A percentile compares a stretch with the other conserved stretches of the same genome.
phyloP scores from a whole-genome alignment of 2,329 filamentous ascomycete genomes.

The Alternaria metachromatica region DNA sequence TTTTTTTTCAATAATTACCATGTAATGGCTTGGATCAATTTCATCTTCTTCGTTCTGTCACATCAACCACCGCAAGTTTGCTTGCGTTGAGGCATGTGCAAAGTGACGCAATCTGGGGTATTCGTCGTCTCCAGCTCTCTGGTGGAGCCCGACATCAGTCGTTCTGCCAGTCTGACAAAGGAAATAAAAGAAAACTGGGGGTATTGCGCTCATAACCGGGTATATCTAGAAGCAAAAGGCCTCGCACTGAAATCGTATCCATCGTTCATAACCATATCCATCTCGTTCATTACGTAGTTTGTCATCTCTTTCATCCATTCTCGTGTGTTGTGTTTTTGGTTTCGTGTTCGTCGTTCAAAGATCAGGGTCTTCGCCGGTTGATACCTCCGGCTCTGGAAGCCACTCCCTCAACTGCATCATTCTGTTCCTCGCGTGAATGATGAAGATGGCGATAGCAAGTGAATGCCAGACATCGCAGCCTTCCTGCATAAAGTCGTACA shows the following conservation, averaged over 20 bases:
- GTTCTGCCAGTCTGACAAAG: conserved; percentile 1
- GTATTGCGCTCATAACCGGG: conserved; percentile 19
- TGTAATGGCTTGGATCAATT: background rate
- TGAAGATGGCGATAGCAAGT: conserved; percentile 62
- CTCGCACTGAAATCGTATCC: conserved; percentile 7
- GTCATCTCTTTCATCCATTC: background rate
- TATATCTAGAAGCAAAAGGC: conserved; percentile 27
- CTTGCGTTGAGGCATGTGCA: background rate
- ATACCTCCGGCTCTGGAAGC: conserved; percentile 26
- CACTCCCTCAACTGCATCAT: conserved; percentile 55
- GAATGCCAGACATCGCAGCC: conserved; percentile 68
- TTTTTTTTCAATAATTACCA: background rate
- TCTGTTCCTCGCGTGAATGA: conserved; percentile 60
- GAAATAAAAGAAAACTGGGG: conserved; percentile 5
- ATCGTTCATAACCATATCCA: conserved; percentile 3
- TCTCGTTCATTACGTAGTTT: conserved; percentile 1
- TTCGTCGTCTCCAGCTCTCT: background rate
- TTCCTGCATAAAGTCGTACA: conserved; percentile 60
- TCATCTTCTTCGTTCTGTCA: background rate
- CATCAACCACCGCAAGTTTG: background rate
- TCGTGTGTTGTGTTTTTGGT: background rate
- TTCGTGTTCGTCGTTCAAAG: conserved; percentile 20
- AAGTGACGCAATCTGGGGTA: background rate
- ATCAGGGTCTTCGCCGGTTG: conserved; percentile 38
- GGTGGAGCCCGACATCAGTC: background rate